Conservation (phyloP, 306 rosid species). For the Lotus japonicus region DNA sequence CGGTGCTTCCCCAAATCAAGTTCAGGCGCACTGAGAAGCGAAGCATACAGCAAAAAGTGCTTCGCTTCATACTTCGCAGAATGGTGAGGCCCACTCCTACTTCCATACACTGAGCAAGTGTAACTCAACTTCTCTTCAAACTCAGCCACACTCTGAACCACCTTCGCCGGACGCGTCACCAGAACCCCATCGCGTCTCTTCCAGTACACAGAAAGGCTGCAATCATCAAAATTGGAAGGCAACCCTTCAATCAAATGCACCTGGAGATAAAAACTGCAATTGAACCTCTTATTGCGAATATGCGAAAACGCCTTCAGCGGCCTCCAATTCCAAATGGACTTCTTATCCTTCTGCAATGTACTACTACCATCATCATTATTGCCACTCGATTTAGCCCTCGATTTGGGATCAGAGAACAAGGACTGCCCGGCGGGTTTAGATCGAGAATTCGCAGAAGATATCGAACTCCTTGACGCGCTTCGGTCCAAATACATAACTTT, state of each 20-base stretch:
- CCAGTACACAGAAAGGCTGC: slow-evolving; percentile 76
- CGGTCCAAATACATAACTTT: slow-evolving; percentile 56
- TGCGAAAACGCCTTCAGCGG: slow-evolving; percentile 66
- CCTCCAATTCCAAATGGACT: slow-evolving; percentile 90
- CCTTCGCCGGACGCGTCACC: slow-evolving; percentile 56
- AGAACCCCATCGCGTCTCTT: slow-evolving; percentile 69
- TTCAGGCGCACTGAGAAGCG: slow-evolving; percentile 46
- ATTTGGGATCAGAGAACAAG: slow-evolving; percentile 39
- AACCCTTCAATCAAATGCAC: slow-evolving; percentile 74
- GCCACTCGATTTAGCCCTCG: slow-evolving; percentile 28
- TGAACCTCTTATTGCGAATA: slow-evolving; percentile 62
- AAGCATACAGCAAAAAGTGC: slow-evolving; percentile 76
- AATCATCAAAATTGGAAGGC: slow-evolving; percentile 40
- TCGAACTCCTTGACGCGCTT: slow-evolving; percentile 36
- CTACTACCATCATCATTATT: slow-evolving; percentile 33
- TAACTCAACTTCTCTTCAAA: slow-evolving; percentile 71
- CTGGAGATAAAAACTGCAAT: slow-evolving; percentile 77
- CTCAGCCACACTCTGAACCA: slow-evolving; percentile 42
- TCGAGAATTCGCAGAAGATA: slow-evolving; percentile 18
- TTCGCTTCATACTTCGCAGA: slow-evolving; percentile 93
- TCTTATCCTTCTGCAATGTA: slow-evolving; percentile 58
- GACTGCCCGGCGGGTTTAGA: slow-evolving; percentile 34
- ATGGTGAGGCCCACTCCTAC: slow-evolving; percentile 86
- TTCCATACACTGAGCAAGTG: slow-evolving; percentile 85
- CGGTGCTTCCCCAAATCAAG: slow-evolving; percentile 91